Evolutionary conservation across 2,329 filamentous ascomycete species (phyloP).

Genomic region (Monilinia polystroma): DNA sequence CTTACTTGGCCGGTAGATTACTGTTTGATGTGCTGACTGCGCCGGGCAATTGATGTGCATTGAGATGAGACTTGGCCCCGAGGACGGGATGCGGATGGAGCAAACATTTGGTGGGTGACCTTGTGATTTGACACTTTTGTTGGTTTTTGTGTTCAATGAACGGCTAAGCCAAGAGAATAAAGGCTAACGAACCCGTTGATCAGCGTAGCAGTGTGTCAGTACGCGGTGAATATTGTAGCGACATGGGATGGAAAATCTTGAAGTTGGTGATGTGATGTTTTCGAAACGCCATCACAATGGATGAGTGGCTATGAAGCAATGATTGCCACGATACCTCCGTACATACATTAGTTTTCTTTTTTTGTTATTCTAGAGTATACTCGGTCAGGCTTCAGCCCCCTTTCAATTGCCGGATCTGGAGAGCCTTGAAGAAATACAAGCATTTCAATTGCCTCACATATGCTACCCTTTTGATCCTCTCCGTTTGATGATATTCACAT

Average conservation of each 20-base stretch:
- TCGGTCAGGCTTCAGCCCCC: slow-evolving; percentile 5
- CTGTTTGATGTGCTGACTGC: slow-evolving; percentile 6
- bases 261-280: slow-evolving; percentile 12
- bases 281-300: neutral
- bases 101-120: slow-evolving; percentile 2
- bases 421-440: slow-evolving; percentile 17
- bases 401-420: slow-evolving; percentile 1
- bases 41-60: slow-evolving; percentile 4
- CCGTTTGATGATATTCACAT: slow-evolving; percentile 15
- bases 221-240: neutral
- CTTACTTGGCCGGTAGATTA: neutral
- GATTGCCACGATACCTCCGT: neutral
- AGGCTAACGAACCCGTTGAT: neutral
- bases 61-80: neutral
- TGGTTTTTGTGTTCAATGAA: neutral
- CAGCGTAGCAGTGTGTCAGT: slow-evolving; percentile 4
- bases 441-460: neutral
- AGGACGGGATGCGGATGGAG: neutral
- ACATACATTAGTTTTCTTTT: neutral
- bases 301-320: neutral
- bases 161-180: neutral
- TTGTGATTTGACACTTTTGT: slow-evolving; percentile 7
- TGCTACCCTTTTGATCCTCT: slow-evolving; percentile 7
- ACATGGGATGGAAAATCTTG: slow-evolving; percentile 4
- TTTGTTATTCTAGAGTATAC: neutral